Conservation (phyloP, 139 green algal genomes). For the Dunaliella primolecta region DNA sequence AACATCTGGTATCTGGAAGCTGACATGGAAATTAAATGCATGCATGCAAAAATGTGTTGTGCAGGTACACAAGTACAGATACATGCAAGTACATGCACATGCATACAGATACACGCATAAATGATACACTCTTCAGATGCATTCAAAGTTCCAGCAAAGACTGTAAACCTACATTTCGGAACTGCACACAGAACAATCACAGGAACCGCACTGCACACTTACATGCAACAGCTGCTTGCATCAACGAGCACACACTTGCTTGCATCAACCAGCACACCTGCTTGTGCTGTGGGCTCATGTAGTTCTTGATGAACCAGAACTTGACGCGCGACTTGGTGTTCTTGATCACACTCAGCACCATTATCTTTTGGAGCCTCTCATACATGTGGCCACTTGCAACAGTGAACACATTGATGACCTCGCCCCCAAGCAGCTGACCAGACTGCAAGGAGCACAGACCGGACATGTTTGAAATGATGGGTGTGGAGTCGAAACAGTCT, state of each 20-base stretch:
- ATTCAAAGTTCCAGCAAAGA: too few relatives aligned
- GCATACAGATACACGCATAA: neutral
- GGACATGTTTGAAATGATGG: too few relatives aligned
- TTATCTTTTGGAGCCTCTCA: slow-evolving; percentile 98
- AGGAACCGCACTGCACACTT: too few relatives aligned
- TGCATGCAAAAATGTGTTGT: too few relatives aligned
- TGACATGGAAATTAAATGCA: too few relatives aligned
- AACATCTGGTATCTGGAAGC: too few relatives aligned
- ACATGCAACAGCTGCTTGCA: too few relatives aligned
- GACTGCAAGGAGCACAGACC: slow-evolving; percentile 4
- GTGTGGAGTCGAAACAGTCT: neutral
- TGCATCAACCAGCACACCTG: too few relatives aligned
- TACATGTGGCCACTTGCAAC: slow-evolving; percentile 97
- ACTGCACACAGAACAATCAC: too few relatives aligned
- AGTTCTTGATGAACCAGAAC: slow-evolving; percentile 99
- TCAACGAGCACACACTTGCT: too few relatives aligned
- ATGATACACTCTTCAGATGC: too few relatives aligned
- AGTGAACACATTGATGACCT: slow-evolving; percentile 93
- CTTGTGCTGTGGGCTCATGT: slow-evolving; percentile 85
- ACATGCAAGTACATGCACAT: neutral
- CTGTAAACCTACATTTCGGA: too few relatives aligned
- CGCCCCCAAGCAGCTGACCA: slow-evolving; percentile 14
- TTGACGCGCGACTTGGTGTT: slow-evolving; percentile 89
- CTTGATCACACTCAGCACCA: slow-evolving; percentile 90
- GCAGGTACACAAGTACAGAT: neutral